phyloP scores from a whole-genome alignment of 202 grass and related monocot genomes.

The Musa balbisiana region DNA sequence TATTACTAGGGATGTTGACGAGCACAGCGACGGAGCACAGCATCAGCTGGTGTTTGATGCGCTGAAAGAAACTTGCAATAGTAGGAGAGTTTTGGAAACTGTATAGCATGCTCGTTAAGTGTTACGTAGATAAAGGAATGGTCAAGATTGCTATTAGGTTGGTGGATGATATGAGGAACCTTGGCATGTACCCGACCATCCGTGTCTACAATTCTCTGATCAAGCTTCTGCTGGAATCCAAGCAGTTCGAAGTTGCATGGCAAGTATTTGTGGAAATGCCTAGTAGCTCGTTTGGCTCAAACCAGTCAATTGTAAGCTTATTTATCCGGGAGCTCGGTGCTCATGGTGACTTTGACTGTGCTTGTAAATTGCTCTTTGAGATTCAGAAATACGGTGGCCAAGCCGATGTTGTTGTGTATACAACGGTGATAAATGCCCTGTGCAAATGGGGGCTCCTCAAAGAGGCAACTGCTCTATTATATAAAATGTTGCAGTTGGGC shows the following conservation, averaged over 20 bases:
- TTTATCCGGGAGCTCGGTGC: conserved; percentile 8
- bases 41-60: conserved; percentile 4
- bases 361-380: conserved; percentile 12
- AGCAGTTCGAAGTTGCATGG: conserved; percentile 4
- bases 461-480: conserved; percentile 16
- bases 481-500: conserved; percentile 20
- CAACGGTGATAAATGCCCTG: conserved; percentile 9
- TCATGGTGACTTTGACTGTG: not conserved
- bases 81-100: conserved; percentile 1
- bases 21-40: not conserved
- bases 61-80: conserved; percentile 14
- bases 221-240: not conserved
- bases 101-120: conserved; percentile 23
- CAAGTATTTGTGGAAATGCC: conserved; percentile 15
- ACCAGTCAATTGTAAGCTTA: not conserved
- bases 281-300: not conserved
- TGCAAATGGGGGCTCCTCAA: conserved; percentile 12
- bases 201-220: conserved; percentile 13
- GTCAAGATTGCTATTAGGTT: not conserved
- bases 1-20: not conserved
- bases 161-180: conserved; percentile 3
- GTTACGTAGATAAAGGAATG: conserved; percentile 12
- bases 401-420: conserved; percentile 19
- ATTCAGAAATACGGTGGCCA: not conserved
- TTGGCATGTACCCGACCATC: conserved; percentile 8